Conservation (phyloP, 129 eudicot genomes). For the Artemisia annua region DNA sequence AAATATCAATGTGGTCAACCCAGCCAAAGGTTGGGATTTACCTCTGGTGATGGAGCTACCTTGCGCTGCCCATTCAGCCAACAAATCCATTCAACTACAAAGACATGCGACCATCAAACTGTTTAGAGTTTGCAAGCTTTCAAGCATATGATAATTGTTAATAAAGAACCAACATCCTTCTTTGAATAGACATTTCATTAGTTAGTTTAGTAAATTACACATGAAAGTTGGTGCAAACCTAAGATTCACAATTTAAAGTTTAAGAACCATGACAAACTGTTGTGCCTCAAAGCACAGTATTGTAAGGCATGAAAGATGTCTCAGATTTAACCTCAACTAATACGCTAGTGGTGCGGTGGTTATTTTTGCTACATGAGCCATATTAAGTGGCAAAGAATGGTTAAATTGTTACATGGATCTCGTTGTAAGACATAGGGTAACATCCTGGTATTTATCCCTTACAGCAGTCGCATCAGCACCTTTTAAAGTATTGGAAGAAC, state of each 20-base stretch:
- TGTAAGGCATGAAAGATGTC: not conserved
- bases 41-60: constrained; percentile 95
- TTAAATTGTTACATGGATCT: too few species aligned
- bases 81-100: constrained; percentile 97
- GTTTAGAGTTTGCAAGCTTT: not conserved
- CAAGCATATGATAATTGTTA: constrained; percentile 16
- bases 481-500: not conserved
- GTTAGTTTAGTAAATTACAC: not conserved
- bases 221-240: too few species aligned
- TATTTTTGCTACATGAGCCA: not conserved
- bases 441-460: constrained; percentile 8
- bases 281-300: not conserved
- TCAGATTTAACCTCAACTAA: not conserved
- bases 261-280: too few species aligned
- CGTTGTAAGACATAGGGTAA: not conserved
- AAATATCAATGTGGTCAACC: constrained; percentile 13
- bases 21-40: constrained; percentile 22
- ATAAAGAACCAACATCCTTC: not conserved
- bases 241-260: too few species aligned
- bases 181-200: not conserved
- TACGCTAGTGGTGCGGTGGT: not conserved
- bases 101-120: not conserved
- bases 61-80: constrained; percentile 99
- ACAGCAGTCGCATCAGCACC: not conserved
- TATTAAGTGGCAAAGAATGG: too few species aligned